Conservation (phyloP, 2,329 filamentous ascomycete species). For the Coniochaeta sp. region DNA sequence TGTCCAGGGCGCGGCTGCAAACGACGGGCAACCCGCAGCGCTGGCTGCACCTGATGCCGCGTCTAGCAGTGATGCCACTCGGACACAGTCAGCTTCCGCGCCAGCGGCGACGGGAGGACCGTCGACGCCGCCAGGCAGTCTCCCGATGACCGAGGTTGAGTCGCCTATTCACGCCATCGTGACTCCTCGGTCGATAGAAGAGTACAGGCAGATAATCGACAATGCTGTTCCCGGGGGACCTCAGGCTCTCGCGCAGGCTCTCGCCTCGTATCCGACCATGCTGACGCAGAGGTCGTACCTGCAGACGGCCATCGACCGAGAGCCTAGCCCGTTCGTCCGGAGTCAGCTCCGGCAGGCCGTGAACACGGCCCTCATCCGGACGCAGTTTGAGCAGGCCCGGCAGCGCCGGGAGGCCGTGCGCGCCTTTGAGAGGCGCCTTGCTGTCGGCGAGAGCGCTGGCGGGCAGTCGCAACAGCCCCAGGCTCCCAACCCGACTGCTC, state of each 20-base stretch:
- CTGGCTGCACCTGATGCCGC: neutral
- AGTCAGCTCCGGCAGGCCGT: conserved; percentile 43
- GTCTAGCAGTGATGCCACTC: conserved; percentile 2
- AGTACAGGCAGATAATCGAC: conserved; percentile 46
- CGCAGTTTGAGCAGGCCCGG: conserved; percentile 35
- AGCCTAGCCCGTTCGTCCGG: conserved; percentile 38
- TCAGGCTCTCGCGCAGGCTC: conserved; percentile 34
- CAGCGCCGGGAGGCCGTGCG: conserved; percentile 17
- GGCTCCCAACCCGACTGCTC: neutral
- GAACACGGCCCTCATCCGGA: conserved; percentile 34
- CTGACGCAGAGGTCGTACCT: conserved; percentile 40
- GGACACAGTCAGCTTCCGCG: conserved; percentile 7
- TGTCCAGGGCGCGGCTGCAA: neutral
- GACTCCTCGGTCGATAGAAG: conserved; percentile 27
- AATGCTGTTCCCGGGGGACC: conserved; percentile 42
- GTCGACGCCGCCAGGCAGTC: conserved; percentile 7
- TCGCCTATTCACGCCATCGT: conserved; percentile 22
- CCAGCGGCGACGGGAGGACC: conserved; percentile 5
- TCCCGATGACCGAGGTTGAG: conserved; percentile 20
- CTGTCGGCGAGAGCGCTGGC: neutral
- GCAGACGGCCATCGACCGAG: conserved; percentile 42
- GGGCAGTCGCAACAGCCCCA: neutral
- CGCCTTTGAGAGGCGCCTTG: conserved; percentile 9
- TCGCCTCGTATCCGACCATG: conserved; percentile 40
- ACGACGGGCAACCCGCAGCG: neutral